Conservation (phyloP, 805 yeast genomes). For the Hanseniaspora mollemarum region DNA sequence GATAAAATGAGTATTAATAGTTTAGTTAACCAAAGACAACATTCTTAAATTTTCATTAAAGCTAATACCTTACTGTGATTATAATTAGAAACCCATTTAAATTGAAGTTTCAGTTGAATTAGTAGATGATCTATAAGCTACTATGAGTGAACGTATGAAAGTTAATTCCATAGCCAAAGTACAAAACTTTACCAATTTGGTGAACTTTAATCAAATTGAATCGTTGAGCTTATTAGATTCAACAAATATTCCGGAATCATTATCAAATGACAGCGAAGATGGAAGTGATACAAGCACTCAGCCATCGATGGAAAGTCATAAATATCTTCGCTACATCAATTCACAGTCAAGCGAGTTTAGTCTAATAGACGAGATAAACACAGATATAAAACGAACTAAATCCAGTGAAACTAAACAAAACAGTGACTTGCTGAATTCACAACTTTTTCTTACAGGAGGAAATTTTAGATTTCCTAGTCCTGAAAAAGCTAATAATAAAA, state of each 20-base stretch:
- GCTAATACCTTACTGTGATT: too few relatives aligned
- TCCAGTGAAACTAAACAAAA: too few relatives aligned
- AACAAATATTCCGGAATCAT: not conserved
- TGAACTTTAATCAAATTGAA: not conserved
- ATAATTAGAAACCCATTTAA: too few relatives aligned
- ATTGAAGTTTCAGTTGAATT: too few relatives aligned
- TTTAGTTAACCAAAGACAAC: too few relatives aligned
- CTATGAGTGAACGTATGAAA: conserved; percentile 8
- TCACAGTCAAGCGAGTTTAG: conserved; percentile 1
- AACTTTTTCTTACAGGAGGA: too few relatives aligned
- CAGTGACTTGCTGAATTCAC: too few relatives aligned
- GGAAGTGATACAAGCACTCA: not conserved
- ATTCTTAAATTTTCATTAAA: too few relatives aligned
- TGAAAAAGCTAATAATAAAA: too few relatives aligned
- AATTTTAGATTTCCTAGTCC: not conserved
- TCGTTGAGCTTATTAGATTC: not conserved
- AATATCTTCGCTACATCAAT: not conserved
- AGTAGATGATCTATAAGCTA: too few relatives aligned
- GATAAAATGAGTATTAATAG: too few relatives aligned
- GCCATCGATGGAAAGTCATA: not conserved
- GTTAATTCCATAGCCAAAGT: not conserved
- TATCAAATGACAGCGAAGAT: not conserved
- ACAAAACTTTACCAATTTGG: not conserved
- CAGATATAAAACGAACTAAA: too few relatives aligned
- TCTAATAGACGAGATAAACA: not conserved